Conservation (phyloP, 257 asterid genomes). For the Lycium barbarum region DNA sequence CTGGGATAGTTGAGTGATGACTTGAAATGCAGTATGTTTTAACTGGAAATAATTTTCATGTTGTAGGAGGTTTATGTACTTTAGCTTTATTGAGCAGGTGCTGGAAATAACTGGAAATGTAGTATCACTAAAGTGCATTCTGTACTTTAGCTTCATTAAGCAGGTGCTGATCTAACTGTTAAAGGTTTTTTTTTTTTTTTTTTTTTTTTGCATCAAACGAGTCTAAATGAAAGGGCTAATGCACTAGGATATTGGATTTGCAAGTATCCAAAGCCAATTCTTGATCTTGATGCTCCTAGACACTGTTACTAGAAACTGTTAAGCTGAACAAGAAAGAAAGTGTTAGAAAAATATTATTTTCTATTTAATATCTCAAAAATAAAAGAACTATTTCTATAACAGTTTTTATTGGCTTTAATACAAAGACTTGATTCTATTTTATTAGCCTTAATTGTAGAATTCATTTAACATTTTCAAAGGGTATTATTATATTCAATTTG, state of each 20-base stretch:
- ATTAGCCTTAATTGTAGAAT: too few species aligned
- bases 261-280: not conserved
- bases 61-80: not conserved
- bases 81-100: too few species aligned
- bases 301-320: not conserved
- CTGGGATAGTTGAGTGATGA: not conserved
- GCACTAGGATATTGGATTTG: not conserved
- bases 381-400: too few species aligned
- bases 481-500: too few species aligned
- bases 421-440: too few species aligned
- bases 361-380: too few species aligned
- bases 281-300: not conserved
- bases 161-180: slow-evolving; percentile 2
- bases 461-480: too few species aligned
- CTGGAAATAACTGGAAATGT: not conserved
- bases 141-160: not conserved
- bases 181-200: not conserved
- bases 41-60: not conserved
- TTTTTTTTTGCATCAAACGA: too few species aligned
- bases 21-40: slow-evolving; percentile 1
- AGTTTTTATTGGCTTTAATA: too few species aligned
- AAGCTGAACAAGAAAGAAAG: not conserved
- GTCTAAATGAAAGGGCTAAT: not conserved
- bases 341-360: too few species aligned
- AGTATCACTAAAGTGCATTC: not conserved